Percentiles rank a stretch among this genome's conserved stretches.
Evolutionary conservation across 2,329 filamentous ascomycete species (phyloP).

Genomic region (Pseudogymnoascus sp.): DNA sequence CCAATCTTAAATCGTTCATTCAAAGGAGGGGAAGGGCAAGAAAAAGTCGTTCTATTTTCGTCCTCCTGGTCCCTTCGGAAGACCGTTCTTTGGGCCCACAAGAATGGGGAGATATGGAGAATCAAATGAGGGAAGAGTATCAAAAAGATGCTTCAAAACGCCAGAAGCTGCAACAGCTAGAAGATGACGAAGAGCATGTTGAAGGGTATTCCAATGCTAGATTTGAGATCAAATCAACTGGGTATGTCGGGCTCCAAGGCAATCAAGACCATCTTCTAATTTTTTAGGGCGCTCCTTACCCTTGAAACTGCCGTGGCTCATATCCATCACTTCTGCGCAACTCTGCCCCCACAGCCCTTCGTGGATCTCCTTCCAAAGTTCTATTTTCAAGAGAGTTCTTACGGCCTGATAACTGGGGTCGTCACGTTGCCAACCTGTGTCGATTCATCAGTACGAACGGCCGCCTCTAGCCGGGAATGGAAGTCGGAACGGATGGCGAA

Average conservation of each 20-base stretch:
- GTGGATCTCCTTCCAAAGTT: constrained; percentile 63
- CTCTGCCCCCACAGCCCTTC: constrained; percentile 49
- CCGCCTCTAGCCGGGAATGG: constrained; percentile 52
- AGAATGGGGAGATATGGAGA: constrained; percentile 61
- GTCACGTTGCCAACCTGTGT: constrained; percentile 67
- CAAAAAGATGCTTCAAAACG: constrained; percentile 28
- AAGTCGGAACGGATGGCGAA: constrained; percentile 60
- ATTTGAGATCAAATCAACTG: constrained; percentile 37
- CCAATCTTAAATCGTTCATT: constrained; percentile 56
- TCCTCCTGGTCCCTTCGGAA: constrained; percentile 38
- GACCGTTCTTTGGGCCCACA: constrained; percentile 29
- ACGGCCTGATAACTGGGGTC: constrained; percentile 40
- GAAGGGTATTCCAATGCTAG: constrained; percentile 18
- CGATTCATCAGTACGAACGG: constrained; percentile 49
- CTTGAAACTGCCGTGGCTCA: constrained; percentile 67
- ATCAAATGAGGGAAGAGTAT: constrained; percentile 51
- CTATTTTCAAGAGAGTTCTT: constrained; percentile 36
- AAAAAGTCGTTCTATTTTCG: constrained; percentile 46
- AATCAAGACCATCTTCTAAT: constrained; percentile 12
- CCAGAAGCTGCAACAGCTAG: constrained; percentile 16
- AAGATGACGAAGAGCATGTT: constrained; percentile 27
- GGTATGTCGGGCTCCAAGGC: constrained; percentile 23
- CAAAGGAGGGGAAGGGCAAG: constrained; percentile 58
- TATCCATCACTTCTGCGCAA: constrained; percentile 71
- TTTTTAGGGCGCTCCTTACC: constrained; percentile 56